Evolutionary conservation across 129 eudicot genomes (phyloP).

Genomic region (Escallonia rubra): DNA sequence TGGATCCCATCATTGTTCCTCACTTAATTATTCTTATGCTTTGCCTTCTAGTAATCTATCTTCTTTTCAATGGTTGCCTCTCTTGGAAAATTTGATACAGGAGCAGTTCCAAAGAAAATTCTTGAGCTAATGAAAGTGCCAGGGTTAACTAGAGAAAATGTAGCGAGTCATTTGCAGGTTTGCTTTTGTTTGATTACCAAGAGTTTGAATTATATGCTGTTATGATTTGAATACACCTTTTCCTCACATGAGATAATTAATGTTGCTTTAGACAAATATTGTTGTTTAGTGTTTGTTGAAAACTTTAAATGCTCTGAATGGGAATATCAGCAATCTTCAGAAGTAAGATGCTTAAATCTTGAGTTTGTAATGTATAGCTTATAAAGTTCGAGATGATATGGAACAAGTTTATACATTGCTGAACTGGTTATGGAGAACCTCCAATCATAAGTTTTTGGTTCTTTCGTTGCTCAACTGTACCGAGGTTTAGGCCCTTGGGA

Average conservation of each 20-base stretch:
- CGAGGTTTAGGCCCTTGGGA: too few species aligned
- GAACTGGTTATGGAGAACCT: neutral
- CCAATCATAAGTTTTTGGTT: neutral
- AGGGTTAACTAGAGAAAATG: slow-evolving; percentile 41
- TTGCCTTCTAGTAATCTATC: neutral
- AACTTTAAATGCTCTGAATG: neutral
- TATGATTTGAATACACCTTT: neutral
- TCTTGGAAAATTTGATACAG: slow-evolving; percentile 3
- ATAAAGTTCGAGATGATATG: neutral
- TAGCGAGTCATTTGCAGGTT: slow-evolving; percentile 76
- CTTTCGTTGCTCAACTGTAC: neutral
- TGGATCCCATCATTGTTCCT: neutral
- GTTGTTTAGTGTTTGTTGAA: neutral
- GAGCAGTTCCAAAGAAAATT: slow-evolving; percentile 39
- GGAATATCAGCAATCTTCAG: too few species aligned
- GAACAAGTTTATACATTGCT: neutral
- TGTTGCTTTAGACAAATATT: neutral
- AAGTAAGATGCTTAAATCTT: neutral
- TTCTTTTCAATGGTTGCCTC: neutral
- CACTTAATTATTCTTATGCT: neutral
- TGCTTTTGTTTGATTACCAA: neutral
- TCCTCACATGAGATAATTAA: neutral
- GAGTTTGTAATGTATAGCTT: too few species aligned
- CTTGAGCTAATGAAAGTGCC: slow-evolving; percentile 51
- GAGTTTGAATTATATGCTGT: neutral